These are phyloP conservation scores for Naganishia albida DNA, from an alignment of 1,284 basidiomycete genomes.

Conservation along the genomic window DNA sequence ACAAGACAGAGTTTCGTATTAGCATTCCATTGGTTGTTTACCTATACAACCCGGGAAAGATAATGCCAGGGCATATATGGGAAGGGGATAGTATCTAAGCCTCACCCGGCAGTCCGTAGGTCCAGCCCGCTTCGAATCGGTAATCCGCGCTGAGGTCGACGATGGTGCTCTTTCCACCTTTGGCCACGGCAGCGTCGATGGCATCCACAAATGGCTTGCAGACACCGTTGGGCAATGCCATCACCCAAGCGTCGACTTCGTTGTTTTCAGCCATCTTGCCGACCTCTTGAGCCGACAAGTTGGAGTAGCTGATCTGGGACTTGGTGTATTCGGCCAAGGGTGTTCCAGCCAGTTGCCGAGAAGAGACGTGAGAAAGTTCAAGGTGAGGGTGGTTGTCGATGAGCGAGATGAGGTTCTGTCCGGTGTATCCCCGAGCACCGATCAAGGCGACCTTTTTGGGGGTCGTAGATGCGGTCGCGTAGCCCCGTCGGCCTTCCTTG, in stretches of 20 bases:
- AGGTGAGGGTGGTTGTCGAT: conserved; percentile 84
- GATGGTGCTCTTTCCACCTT: conserved; percentile 69
- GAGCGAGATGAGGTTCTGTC: conserved; percentile 83
- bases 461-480: conserved; percentile 62
- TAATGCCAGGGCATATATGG: conserved; percentile 20
- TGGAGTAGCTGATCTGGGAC: conserved; percentile 70
- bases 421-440: conserved; percentile 91
- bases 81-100: conserved; percentile 33
- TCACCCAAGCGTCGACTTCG: conserved; percentile 93
- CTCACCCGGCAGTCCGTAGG: conserved; percentile 98
- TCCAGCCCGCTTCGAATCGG: conserved; percentile 91
- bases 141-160: conserved; percentile 95
- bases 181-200: conserved; percentile 69
- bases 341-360: conserved; percentile 86
- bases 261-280: conserved; percentile 81
- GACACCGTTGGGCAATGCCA: conserved; percentile 96
- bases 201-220: conserved; percentile 98
- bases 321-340: conserved; percentile 83
- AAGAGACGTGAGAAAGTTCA: conserved; percentile 90
- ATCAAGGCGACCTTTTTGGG: conserved; percentile 90
- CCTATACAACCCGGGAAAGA: conserved; percentile 25
- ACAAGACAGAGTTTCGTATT: conserved; percentile 38
- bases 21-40: conserved; percentile 18
- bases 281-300: conserved; percentile 74
- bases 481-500: conserved; percentile 50